phyloP scores from a whole-genome alignment of 352 stramenopile genomes.

The Blastocystis sp. region DNA sequence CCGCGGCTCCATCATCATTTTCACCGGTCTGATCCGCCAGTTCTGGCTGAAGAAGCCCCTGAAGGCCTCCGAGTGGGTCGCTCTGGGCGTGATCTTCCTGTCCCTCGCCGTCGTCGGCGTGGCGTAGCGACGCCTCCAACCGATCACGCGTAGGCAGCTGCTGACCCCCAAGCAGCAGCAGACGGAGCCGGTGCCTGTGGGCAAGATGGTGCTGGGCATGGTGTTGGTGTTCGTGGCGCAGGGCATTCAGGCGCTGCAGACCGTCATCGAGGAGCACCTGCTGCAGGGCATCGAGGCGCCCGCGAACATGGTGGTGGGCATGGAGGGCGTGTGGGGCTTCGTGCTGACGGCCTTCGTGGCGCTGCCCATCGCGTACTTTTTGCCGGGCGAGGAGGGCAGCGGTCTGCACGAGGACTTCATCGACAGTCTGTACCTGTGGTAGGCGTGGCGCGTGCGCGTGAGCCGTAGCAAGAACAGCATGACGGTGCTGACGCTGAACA shows the following conservation, averaged over 20 bases:
- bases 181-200: neutral
- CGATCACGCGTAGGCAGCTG: neutral
- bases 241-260: slow-evolving; percentile 62
- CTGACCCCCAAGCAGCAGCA: neutral
- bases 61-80: slow-evolving; percentile 33
- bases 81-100: slow-evolving; percentile 50
- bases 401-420: slow-evolving; percentile 67
- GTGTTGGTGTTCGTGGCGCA: slow-evolving; percentile 61
- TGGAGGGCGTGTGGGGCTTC: slow-evolving; percentile 63
- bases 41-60: slow-evolving; percentile 63
- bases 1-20: slow-evolving; percentile 60
- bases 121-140: neutral
- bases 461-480: slow-evolving; percentile 43
- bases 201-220: slow-evolving; percentile 38
- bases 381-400: slow-evolving; percentile 43
- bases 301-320: slow-evolving; percentile 42
- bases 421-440: slow-evolving; percentile 60
- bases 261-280: slow-evolving; percentile 56
- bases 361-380: slow-evolving; percentile 35
- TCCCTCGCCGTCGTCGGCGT: slow-evolving; percentile 40
- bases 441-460: neutral
- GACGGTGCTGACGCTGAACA: slow-evolving; percentile 49
- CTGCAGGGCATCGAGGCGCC: slow-evolving; percentile 55
- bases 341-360: slow-evolving; percentile 48
- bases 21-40: slow-evolving; percentile 52